Conservation (phyloP, 805 yeast species). For the Scheffersomyces lignosus region DNA sequence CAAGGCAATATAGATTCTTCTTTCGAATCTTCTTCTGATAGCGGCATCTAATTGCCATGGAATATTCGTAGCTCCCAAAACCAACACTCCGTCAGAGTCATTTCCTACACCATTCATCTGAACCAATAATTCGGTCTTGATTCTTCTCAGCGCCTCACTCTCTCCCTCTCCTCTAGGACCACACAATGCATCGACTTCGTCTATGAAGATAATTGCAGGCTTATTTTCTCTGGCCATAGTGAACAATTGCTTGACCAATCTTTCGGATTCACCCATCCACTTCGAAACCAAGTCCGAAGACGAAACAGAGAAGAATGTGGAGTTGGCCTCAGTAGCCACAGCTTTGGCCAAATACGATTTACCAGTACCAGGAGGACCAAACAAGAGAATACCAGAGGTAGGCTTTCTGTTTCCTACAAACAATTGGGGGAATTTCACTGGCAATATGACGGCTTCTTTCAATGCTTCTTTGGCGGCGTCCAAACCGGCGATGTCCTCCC, state of each 20-base stretch:
- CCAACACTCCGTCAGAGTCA: conserved; percentile 88
- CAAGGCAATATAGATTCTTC: conserved; percentile 89
- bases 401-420: conserved; percentile 95
- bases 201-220: conserved; percentile 94
- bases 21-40: conserved; percentile 92
- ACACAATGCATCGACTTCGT: conserved; percentile 96
- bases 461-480: conserved; percentile 95
- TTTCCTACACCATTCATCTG: conserved; percentile 99
- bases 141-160: conserved; percentile 93
- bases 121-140: conserved; percentile 91
- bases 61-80: conserved; percentile 95
- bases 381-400: conserved; percentile 81
- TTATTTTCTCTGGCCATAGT: conserved; percentile 95
- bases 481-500: conserved; percentile 96
- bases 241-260: conserved; percentile 92
- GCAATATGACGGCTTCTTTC: conserved; percentile 95
- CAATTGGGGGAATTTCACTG: conserved; percentile 93
- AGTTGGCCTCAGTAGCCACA: conserved; percentile 97
- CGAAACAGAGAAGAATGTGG: conserved; percentile 95
- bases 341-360: conserved; percentile 96
- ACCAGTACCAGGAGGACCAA: conserved; percentile 92
- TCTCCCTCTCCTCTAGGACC: conserved; percentile 99
- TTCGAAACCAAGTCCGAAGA: conserved; percentile 94
- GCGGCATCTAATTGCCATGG: conserved; percentile 99
- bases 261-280: conserved; percentile 99